Conservation (phyloP, 768 basidiomycete species). For the Suillus americanus region DNA sequence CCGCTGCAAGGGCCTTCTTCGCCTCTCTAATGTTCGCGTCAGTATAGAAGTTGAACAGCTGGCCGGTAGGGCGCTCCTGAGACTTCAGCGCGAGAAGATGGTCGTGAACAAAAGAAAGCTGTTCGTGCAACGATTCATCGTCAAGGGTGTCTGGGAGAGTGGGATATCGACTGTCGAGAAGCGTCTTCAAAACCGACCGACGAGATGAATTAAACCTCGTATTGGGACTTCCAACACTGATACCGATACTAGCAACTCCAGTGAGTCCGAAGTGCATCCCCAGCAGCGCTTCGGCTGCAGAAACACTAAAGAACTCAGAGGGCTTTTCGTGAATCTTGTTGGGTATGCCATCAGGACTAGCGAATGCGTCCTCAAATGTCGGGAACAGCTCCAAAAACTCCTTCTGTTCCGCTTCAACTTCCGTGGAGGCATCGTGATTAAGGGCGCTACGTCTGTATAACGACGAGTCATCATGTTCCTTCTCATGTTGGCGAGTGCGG, state of each 20-base stretch:
- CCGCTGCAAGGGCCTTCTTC: constrained; percentile 53
- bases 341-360: constrained; percentile 16
- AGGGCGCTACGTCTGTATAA: constrained; percentile 70
- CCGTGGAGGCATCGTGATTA: constrained; percentile 54
- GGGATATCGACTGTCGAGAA: constrained; percentile 31
- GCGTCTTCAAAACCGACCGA: constrained; percentile 30
- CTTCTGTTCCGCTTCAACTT: constrained; percentile 75
- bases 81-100: constrained; percentile 34
- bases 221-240: constrained; percentile 3
- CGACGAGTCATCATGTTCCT: constrained; percentile 62
- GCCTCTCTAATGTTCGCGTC: constrained; percentile 77
- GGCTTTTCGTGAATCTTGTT: constrained; percentile 6
- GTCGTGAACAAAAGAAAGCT: constrained; percentile 48
- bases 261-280: constrained; percentile 50
- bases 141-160: constrained; percentile 49
- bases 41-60: constrained; percentile 72
- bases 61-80: constrained; percentile 14
- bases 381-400: constrained; percentile 90
- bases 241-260: constrained; percentile 4
- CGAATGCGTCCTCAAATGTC: constrained; percentile 64
- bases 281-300: constrained; percentile 35
- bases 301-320: constrained; percentile 28
- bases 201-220: constrained; percentile 35
- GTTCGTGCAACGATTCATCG: constrained; percentile 46
- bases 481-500: constrained; percentile 64